Percentiles rank a stretch among this genome's conserved stretches.
phyloP scores from a whole-genome alignment of 768 basidiomycete genomes.

The Tricholoma sp. region DNA sequence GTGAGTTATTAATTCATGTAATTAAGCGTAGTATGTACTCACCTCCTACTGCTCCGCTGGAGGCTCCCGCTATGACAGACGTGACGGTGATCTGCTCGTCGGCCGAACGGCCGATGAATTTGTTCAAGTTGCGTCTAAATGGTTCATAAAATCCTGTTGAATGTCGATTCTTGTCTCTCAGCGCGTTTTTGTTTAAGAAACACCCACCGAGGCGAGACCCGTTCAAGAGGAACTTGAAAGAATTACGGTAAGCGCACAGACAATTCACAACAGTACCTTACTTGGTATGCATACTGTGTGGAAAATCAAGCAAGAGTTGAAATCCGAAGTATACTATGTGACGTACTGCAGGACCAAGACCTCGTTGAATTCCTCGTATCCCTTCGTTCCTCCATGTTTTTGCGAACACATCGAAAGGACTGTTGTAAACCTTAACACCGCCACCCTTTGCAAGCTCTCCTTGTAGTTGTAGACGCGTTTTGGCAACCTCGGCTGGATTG shows the following conservation, averaged over 20 bases:
- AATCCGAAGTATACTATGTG: neutral
- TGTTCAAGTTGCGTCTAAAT: constrained; percentile 68
- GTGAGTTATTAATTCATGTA: constrained; percentile 1
- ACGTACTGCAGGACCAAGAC: constrained; percentile 82
- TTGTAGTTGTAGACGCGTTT: constrained; percentile 94
- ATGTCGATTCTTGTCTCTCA: neutral
- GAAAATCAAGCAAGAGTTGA: constrained; percentile 14
- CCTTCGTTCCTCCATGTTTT: constrained; percentile 93
- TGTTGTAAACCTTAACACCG: constrained; percentile 76
- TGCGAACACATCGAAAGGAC: constrained; percentile 75
- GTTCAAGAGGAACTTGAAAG: constrained; percentile 75
- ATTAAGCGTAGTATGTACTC: constrained; percentile 7
- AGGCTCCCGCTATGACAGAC: constrained; percentile 81
- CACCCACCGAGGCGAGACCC: constrained; percentile 78
- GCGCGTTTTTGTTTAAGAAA: neutral
- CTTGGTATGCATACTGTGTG: constrained; percentile 85
- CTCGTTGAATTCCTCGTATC: constrained; percentile 86
- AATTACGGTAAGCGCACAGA: constrained; percentile 7
- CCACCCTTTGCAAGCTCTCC: constrained; percentile 85
- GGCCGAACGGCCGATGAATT: constrained; percentile 54
- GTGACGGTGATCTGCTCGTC: constrained; percentile 68
- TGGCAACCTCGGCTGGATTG: constrained; percentile 81
- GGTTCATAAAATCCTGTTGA: constrained; percentile 93
- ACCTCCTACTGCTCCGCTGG: constrained; percentile 91
- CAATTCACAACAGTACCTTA: constrained; percentile 28